These are phyloP conservation scores for Paracorniculantispora psalliotae DNA, from an alignment of 2,329 filamentous ascomycete genomes.

Conservation along the genomic window DNA sequence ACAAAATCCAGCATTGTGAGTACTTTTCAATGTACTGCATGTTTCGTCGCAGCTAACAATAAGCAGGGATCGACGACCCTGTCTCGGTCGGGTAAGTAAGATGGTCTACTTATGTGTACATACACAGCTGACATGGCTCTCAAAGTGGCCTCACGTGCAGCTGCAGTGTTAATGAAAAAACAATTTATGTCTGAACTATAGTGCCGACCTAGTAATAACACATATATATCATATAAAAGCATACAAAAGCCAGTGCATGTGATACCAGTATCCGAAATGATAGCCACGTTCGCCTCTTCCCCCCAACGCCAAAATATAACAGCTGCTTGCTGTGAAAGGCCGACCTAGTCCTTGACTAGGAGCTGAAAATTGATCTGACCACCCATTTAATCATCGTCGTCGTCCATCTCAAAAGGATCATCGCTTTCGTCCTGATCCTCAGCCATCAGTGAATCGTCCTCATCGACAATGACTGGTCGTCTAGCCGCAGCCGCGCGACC, in stretches of 20 bases:
- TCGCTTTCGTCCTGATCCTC: conserved; percentile 37
- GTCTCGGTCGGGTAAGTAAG: not conserved
- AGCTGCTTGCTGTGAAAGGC: not conserved
- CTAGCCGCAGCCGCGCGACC: conserved; percentile 42
- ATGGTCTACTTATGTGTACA: too few relatives aligned
- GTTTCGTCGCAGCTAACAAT: not conserved
- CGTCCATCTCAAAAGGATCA: conserved; percentile 44
- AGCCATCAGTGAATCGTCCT: conserved; percentile 31
- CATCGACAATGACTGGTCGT: conserved; percentile 31
- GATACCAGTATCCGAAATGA: not conserved
- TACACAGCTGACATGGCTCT: too few relatives aligned
- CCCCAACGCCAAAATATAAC: conserved; percentile 7
- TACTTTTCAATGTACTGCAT: too few relatives aligned
- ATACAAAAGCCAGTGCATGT: not conserved
- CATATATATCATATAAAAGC: not conserved
- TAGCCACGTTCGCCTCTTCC: not conserved
- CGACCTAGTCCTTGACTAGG: not conserved
- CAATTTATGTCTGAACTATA: not conserved
- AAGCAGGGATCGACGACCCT: not conserved
- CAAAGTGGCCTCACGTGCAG: too few relatives aligned
- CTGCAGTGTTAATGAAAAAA: not conserved
- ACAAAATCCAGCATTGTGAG: not conserved
- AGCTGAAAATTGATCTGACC: not conserved
- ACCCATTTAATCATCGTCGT: conserved; percentile 25
- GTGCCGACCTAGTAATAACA: not conserved